A percentile compares a stretch with the other conserved stretches of the same genome.
Evolutionary conservation across 768 basidiomycete genomes (phyloP).

Genomic region (Trametes elegans): DNA sequence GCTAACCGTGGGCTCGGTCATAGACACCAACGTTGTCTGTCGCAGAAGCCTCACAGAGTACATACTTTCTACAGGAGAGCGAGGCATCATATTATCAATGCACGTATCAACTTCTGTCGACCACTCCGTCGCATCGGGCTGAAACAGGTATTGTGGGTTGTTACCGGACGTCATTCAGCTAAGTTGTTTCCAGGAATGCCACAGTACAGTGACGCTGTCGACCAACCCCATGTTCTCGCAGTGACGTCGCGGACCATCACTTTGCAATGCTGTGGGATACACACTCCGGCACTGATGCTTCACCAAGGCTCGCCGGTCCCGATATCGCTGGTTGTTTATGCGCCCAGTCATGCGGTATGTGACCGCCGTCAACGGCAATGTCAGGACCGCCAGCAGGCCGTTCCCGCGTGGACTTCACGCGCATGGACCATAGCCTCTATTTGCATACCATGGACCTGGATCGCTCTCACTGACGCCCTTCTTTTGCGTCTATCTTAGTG

Average conservation of each 20-base stretch:
- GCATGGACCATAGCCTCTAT: background rate
- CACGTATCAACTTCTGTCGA: too few relatives aligned
- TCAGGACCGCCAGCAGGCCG: background rate
- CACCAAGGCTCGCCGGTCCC: background rate
- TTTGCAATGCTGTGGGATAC: background rate
- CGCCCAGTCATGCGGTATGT: background rate
- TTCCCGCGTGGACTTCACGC: background rate
- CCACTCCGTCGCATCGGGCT: too few relatives aligned
- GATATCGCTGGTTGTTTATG: too few relatives aligned
- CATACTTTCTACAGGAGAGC: too few relatives aligned
- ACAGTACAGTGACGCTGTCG: too few relatives aligned
- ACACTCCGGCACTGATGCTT: background rate
- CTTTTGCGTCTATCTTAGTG: background rate
- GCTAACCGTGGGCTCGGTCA: background rate
- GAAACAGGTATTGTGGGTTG: too few relatives aligned
- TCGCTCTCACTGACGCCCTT: background rate
- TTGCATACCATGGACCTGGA: background rate
- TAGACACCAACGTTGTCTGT: background rate
- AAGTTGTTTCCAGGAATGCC: too few relatives aligned
- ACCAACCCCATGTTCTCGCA: background rate
- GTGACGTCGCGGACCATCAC: background rate
- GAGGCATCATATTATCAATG: too few relatives aligned
- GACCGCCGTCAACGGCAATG: conserved; percentile 1
- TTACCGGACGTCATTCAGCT: too few relatives aligned
- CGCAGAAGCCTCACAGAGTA: background rate